Evolutionary conservation across 2,329 filamentous ascomycete species (phyloP).

Genomic region (Talaromyces sp.): DNA sequence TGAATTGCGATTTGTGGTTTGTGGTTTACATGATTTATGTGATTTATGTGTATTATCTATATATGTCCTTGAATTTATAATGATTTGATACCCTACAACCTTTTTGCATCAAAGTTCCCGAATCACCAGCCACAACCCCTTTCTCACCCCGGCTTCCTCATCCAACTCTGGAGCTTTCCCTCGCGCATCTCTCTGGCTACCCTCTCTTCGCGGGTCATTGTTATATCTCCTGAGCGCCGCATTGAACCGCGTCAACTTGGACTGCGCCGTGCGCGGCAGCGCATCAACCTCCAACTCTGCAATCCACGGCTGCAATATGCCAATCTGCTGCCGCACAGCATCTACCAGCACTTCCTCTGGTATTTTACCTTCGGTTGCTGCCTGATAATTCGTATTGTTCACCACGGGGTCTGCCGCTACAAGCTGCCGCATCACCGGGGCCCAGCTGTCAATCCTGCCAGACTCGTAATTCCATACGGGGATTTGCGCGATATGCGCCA

Average conservation of each 20-base stretch:
- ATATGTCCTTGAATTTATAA: background rate
- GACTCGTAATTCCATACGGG: slow-evolving; percentile 18
- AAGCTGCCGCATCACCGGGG: slow-evolving; percentile 12
- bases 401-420: no score
- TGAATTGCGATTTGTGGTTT: no score
- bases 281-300: slow-evolving; percentile 18
- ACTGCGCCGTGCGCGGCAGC: slow-evolving; percentile 18
- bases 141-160: background rate
- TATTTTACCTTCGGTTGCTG: background rate
- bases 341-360: background rate
- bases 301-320: slow-evolving; percentile 21
- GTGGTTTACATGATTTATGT: background rate
- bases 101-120: background rate
- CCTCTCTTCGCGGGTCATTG: background rate
- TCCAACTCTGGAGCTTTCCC: background rate
- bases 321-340: slow-evolving; percentile 13
- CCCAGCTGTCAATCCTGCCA: slow-evolving; percentile 18
- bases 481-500: slow-evolving; percentile 21
- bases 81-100: background rate
- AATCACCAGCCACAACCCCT: slow-evolving; percentile 7
- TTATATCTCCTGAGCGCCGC: slow-evolving; percentile 19
- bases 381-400: background rate
- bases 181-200: background rate
- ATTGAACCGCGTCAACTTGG: slow-evolving; percentile 19
- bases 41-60: background rate